A percentile compares a stretch with the other conserved stretches of the same genome.
Evolutionary conservation across 2,329 filamentous ascomycete species (phyloP).

Genomic region (Periconia sp.): DNA sequence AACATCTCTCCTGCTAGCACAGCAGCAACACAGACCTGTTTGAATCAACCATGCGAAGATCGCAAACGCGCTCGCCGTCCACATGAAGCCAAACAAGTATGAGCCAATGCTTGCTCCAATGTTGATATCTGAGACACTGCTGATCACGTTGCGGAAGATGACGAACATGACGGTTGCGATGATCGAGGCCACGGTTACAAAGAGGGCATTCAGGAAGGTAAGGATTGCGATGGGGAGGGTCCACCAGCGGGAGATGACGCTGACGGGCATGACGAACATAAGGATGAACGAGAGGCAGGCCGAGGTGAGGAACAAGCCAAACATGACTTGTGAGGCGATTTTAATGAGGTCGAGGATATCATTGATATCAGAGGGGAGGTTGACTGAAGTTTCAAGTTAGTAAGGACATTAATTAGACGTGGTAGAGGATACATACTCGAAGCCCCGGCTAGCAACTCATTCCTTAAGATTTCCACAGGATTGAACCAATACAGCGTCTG

Average conservation of each 20-base stretch:
- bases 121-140: slow-evolving; percentile 73
- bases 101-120: slow-evolving; percentile 73
- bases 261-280: slow-evolving; percentile 68
- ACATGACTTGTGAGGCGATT: slow-evolving; percentile 84
- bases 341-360: slow-evolving; percentile 76
- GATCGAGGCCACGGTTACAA: slow-evolving; percentile 71
- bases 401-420: not conserved
- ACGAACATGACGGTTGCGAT: slow-evolving; percentile 85
- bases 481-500: slow-evolving; percentile 86
- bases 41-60: slow-evolving; percentile 75
- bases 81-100: slow-evolving; percentile 88
- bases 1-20: slow-evolving; percentile 63
- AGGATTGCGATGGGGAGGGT: slow-evolving; percentile 72
- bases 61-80: slow-evolving; percentile 73
- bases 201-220: slow-evolving; percentile 69
- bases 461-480: slow-evolving; percentile 79
- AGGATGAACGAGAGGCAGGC: slow-evolving; percentile 74
- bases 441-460: slow-evolving; percentile 80
- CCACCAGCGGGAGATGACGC: slow-evolving; percentile 58
- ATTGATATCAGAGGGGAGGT: slow-evolving; percentile 75
- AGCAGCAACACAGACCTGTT: slow-evolving; percentile 79
- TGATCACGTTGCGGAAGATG: slow-evolving; percentile 79
- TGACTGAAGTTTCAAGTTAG: slow-evolving; percentile 59
- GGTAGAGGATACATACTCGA: slow-evolving; percentile 60
- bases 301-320: slow-evolving; percentile 80